Conservation (phyloP, 495 filamentous ascomycete species). For the Penicillium verhagenii region DNA sequence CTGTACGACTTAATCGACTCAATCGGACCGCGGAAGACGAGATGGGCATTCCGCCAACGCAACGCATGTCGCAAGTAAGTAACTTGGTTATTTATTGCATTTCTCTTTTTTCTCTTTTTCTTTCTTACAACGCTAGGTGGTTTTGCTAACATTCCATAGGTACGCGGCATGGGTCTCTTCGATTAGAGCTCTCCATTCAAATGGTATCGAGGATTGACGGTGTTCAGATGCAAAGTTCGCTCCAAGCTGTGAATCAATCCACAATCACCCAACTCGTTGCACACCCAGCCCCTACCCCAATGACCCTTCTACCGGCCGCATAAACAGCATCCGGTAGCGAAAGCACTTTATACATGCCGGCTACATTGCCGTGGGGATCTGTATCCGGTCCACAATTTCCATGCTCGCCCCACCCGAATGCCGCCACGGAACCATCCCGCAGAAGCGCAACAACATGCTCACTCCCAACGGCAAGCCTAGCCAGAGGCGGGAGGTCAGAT, state of each 20-base stretch:
- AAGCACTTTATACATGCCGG: constrained; percentile 61
- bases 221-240: neutral
- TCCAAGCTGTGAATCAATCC: constrained; percentile 19
- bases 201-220: neutral
- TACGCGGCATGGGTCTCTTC: constrained; percentile 46
- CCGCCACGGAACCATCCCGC: constrained; percentile 56
- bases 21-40: constrained; percentile 29
- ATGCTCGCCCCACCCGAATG: constrained; percentile 97
- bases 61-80: constrained; percentile 50
- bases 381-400: constrained; percentile 82
- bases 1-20: neutral
- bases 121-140: neutral
- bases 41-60: constrained; percentile 50
- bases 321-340: constrained; percentile 35
- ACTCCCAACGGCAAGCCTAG: constrained; percentile 72
- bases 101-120: neutral
- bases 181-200: constrained; percentile 26
- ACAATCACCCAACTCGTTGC: constrained; percentile 81
- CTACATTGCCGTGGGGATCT: constrained; percentile 61
- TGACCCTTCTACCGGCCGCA: constrained; percentile 31
- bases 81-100: no score
- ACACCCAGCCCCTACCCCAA: constrained; percentile 74
- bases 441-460: constrained; percentile 78
- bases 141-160: constrained; percentile 25
- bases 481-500: constrained; percentile 45